Conservation (phyloP, 768 basidiomycete species). For the Hericium alpestre region DNA sequence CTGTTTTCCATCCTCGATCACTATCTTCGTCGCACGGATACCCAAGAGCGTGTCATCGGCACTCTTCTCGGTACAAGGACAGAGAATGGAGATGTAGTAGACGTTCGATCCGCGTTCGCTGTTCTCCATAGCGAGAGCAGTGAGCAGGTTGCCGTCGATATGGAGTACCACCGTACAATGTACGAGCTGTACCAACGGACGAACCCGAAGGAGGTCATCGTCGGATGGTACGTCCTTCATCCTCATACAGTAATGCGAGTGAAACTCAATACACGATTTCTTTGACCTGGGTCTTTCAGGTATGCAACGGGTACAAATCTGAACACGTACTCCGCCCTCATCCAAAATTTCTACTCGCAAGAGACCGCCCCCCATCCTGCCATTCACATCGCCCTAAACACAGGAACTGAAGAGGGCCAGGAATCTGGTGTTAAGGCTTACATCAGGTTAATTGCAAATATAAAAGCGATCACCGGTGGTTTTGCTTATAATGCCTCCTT, state of each 20-base stretch:
- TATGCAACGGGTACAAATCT: conserved; percentile 86
- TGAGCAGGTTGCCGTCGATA: conserved; percentile 91
- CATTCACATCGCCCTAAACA: conserved; percentile 85
- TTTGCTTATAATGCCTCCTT: neutral
- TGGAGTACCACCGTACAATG: conserved; percentile 92
- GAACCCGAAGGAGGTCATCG: conserved; percentile 79
- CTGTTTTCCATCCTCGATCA: conserved; percentile 95
- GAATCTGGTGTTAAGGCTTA: conserved; percentile 77
- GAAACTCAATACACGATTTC: neutral
- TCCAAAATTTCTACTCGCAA: conserved; percentile 95
- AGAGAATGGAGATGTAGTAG: conserved; percentile 38
- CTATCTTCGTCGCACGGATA: conserved; percentile 77
- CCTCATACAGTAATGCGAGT: neutral
- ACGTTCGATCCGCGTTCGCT: conserved; percentile 79
- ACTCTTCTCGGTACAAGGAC: conserved; percentile 82
- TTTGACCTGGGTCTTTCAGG: conserved; percentile 33
- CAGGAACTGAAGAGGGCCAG: conserved; percentile 53
- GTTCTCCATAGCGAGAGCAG: conserved; percentile 87
- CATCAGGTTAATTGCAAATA: conserved; percentile 48
- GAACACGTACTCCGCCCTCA: conserved; percentile 91
- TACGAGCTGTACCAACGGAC: conserved; percentile 82
- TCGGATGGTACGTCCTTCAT: conserved; percentile 70
- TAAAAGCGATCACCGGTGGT: neutral
- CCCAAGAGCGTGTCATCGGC: conserved; percentile 85
- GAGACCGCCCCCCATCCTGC: conserved; percentile 84